Evolutionary conservation across 345 rosid genomes (phyloP), one percentile per base, ranked within the genome.

Genomic region (Eucalyptus fibrosa): DNA sequence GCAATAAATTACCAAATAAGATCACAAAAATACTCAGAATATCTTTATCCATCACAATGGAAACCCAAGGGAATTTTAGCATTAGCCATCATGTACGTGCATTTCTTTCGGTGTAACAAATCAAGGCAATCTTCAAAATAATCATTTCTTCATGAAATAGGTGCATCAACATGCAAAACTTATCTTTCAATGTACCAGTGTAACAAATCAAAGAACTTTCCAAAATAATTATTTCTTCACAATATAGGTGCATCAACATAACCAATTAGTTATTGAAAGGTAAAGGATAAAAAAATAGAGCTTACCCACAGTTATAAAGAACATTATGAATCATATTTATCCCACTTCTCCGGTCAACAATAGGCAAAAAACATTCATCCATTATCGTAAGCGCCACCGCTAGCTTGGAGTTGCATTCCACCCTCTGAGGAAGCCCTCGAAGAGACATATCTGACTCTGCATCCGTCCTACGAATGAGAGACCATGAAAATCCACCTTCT

Each of bases 351-450:
- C 95, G 90, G 91, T 97, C 98, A 92, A 92, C 91, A 87, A 96
- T 96, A 65, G 99, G 99, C 89, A 95, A 91, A 93, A 96, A 97
- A 93, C 99, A 97, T 92, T 96, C 99, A 91, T 97, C 97, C 99
- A 97, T 96, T 83, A 97, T 91, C 59, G 92, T 90, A 87, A 94
- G 91, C 8, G 99, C 98, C 88, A 96, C 94, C 51, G 99, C 97
- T 77, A 95, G 94, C 94, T 96, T 96, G 60, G 97, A 95, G 93
- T 96, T 95, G 94, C 95, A 94, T 92, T 96, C 97, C 88, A 93
- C 97, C 87, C 92, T 92, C 86, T 88, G 95, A 59, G 94, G 92
- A 90, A 93, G 94, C 44, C 93, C 95, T 90, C 87, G 90, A 82
- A 92, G 87, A 89, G 91, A 62, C 90, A 87, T 89, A 88, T 95